Percentiles rank a stretch among this genome's conserved stretches.
Conservation (phyloP, 768 basidiomycete genomes). For the Rhodotorula paludigena region DNA sequence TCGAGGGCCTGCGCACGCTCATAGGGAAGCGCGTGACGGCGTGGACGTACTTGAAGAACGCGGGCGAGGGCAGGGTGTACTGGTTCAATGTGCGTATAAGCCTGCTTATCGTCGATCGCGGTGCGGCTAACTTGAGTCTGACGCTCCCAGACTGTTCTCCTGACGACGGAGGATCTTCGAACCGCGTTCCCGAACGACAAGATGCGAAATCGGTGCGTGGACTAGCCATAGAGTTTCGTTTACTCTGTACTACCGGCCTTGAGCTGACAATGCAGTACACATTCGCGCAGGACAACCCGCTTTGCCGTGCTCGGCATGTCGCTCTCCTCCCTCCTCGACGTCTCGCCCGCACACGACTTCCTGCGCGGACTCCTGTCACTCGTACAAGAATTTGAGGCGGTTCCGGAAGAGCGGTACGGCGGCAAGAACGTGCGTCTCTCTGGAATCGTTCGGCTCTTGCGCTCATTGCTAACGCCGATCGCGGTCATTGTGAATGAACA, state of each 20-base stretch:
- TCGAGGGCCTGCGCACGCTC: slow-evolving; percentile 51
- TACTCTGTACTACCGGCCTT: not conserved
- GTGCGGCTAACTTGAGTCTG: too few species aligned
- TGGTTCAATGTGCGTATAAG: slow-evolving; percentile 30
- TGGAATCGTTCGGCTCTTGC: not conserved
- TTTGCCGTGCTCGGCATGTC: slow-evolving; percentile 84
- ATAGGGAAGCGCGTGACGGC: slow-evolving; percentile 80
- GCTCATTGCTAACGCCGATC: not conserved
- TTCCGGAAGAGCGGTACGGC: slow-evolving; percentile 40
- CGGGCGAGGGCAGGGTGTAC: slow-evolving; percentile 71
- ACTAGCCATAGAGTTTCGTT: not conserved
- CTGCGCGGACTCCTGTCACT: slow-evolving; percentile 60
- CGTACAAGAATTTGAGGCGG: slow-evolving; percentile 38
- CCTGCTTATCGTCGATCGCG: too few species aligned
- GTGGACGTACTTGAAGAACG: slow-evolving; percentile 74
- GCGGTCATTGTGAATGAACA: too few species aligned
- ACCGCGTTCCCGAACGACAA: slow-evolving; percentile 65
- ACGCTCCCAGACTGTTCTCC: slow-evolving; percentile 71
- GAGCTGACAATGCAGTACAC: not conserved
- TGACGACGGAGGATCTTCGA: slow-evolving; percentile 68
- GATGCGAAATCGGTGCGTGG: slow-evolving; percentile 69
- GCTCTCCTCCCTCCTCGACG: slow-evolving; percentile 72
- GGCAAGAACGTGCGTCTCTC: slow-evolving; percentile 15
- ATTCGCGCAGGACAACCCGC: slow-evolving; percentile 60
- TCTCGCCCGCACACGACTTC: slow-evolving; percentile 72